Evolutionary conservation across 2,329 filamentous ascomycete species (phyloP), one percentile per base, ranked within the genome.

Genomic region (Fulvia fulva): DNA sequence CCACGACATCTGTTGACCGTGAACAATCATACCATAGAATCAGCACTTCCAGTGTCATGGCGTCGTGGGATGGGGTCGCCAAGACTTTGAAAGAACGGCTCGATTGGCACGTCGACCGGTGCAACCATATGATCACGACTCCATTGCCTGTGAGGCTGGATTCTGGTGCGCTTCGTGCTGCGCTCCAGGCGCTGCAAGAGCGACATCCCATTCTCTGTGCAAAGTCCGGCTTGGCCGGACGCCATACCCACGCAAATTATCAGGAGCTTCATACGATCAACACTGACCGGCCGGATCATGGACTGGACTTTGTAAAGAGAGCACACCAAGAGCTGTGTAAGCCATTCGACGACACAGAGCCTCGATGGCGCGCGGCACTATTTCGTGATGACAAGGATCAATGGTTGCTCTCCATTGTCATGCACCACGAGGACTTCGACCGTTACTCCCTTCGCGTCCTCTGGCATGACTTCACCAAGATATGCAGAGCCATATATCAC

Each of bases 341-440:
- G 5, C 41, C 46, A 26, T 37, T 59, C 14, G n/a, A 19, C 8
- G 41, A 22, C 43, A 34, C 19, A 25, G 53, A 53, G n/a, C 41
- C 41, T 11, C n/a, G n/a, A n/a, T 56, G 45, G 46, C 30, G 57
- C n/a, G 46, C 53, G 26, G 26, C 47, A 9, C 12, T 59, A 26
- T 23, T 56, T 2, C 53, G 41, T n/a, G 14, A 52, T 8, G 41
- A 46, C 19, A n/a, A 14, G 25, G 53, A 56, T 4, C 46, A 59
- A 11, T 53, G 53, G 44, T 44, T 58, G 23, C 19, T 58, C 21
- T 58, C 56, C 32, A 55, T 55, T n/a, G 51, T 55, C 16, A 54
- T 58, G 51, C 56, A 58, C 34, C 56, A 58, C 51, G 50, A 55
- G 44, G 51, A 55, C 14, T 58, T 43, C 22, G 56, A 58, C 51